A percentile compares a stretch with the other conserved stretches of the same genome.
phyloP scores from a whole-genome alignment of 225 moss, liverwort and hornwort genomes.

The Climacium dendroides region DNA sequence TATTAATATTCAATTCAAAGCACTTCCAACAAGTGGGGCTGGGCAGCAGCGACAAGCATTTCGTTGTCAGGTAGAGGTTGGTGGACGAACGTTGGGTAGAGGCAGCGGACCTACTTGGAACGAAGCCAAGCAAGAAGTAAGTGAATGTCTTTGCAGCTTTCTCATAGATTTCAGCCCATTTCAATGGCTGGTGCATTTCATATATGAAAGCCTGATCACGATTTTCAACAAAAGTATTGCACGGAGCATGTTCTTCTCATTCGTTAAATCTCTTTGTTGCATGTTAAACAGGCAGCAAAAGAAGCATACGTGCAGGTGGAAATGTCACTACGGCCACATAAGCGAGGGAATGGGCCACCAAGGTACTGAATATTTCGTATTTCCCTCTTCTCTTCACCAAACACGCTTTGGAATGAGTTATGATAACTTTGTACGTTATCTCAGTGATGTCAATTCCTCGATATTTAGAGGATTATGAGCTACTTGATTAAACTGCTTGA shows the following conservation, averaged over 20 bases:
- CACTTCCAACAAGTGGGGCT: constrained; percentile 60
- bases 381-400: neutral
- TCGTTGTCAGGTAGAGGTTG: constrained; percentile 92
- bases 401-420: neutral
- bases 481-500: neutral
- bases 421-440: neutral
- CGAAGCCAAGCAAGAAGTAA: constrained; percentile 82
- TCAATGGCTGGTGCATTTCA: neutral
- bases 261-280: neutral
- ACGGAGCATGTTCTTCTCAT: neutral
- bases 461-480: neutral
- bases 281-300: constrained; percentile 37
- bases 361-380: neutral
- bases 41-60: constrained; percentile 43
- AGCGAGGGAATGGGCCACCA: constrained; percentile 41
- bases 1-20: constrained; percentile 91
- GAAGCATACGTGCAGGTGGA: constrained; percentile 47
- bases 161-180: neutral
- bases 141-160: neutral
- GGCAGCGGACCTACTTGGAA: constrained; percentile 87
- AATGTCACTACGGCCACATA: constrained; percentile 32
- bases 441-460: neutral
- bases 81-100: constrained; percentile 71
- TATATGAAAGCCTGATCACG: neutral
- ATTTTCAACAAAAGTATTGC: neutral